Evolutionary conservation across 345 rosid species (phyloP), one percentile per base, ranked within the genome.

Genomic region (Ceriops decandra): DNA sequence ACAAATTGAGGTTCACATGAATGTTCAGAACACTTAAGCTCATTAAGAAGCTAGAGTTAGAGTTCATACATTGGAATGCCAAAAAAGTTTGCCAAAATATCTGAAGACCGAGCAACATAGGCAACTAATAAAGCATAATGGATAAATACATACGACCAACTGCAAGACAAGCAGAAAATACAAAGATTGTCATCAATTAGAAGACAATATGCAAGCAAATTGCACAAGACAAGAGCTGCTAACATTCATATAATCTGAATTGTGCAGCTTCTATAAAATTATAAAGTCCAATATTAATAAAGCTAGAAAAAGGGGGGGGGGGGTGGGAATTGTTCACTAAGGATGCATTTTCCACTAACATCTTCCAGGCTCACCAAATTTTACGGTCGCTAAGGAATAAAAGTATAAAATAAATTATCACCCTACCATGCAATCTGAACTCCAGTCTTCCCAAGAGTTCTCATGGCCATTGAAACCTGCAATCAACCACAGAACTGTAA

Each of bases 51-150:
- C 33, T 31, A 61, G 36, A 69, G 64, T 61, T 70, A 62, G 56
- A 72, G 68, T 66, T 61, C 84, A 8, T 89, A 89, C 98, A 83
- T 71, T 38, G 97, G 97, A 75, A 88, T 83, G 80, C 96, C 87
- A 27, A 90, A 89, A 78, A 81, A 82, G 69, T 78, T 82, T 35
- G 91, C 81, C 77, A 93, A 72, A 63, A 90, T 93, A 72, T 87
- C 93, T 64, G 98, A 93, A 78, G 98, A 90, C 69, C 97, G 96
- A 75, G 96, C 97, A 74, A 93, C 85, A 71, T 93, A 93, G 59
- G 97, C 96, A 61, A 93, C 83, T 5, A 93, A 96, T 82, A 93
- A 88, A 57, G 97, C 86, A 52, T 87, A 93, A 71, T 93, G 98
- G 72, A 93, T 89, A 72, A 89, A 87, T 76, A 93, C 79, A 82